These are phyloP conservation scores for Phytopythium chamaehyphon DNA, from an alignment of 352 stramenopile species.

Conservation along the genomic window DNA sequence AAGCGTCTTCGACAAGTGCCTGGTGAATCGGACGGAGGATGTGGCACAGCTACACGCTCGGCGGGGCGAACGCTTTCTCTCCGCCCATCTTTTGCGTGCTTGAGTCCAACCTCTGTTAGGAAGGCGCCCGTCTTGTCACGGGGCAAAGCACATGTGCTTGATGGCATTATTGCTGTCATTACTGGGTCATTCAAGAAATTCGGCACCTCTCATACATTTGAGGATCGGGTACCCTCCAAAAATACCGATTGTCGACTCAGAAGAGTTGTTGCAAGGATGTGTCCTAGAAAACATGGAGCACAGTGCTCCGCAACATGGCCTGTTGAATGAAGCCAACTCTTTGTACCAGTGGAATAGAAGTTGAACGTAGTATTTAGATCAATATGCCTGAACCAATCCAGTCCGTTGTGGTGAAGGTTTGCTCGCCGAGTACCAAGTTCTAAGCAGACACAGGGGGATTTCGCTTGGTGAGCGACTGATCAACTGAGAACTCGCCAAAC, in stretches of 20 bases:
- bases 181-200: neutral
- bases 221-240: too few species aligned
- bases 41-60: neutral
- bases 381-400: too few species aligned
- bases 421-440: too few species aligned
- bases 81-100: neutral
- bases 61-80: neutral
- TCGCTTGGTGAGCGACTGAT: constrained; percentile 39
- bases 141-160: neutral
- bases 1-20: neutral
- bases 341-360: too few species aligned
- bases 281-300: too few species aligned
- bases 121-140: neutral
- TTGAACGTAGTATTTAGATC: too few species aligned
- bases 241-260: too few species aligned
- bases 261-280: too few species aligned
- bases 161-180: constrained; percentile 1
- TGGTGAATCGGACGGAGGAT: neutral
- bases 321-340: too few species aligned
- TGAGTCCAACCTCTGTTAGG: constrained; percentile 1
- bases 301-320: too few species aligned
- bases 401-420: too few species aligned
- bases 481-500: constrained; percentile 62
- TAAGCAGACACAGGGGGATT: constrained; percentile 19
- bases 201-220: too few species aligned